Base-by-base conservation (phyloP, 2,329 filamentous ascomycete genomes). In the Paraconiothyrium sp. region DNA sequence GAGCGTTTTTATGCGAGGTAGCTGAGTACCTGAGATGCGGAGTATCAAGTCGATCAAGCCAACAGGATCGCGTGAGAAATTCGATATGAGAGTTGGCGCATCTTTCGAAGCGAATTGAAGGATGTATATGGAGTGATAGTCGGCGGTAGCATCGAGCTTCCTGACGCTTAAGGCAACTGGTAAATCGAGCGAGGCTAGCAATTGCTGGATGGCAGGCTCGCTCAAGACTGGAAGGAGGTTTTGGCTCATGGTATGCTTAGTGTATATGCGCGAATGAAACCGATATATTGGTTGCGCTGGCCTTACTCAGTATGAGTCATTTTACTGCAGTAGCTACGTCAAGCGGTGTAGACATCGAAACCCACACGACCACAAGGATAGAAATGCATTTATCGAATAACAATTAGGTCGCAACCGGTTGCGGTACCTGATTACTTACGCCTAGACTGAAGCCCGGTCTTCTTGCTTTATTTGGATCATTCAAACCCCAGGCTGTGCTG, bases 401-500 rank as follows among this genome's bases (percentile, higher is more conserved):
- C 27, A 22, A 35, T 54, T 43, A 59, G 16, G 49, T 54, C 47
- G 57, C 57, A 30, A 59, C 57, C 20, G 43, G 49, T 22, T 59
- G 57, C 30, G 41, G 50, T n/a, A 20, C 49, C 41, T 59, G 41
- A 43, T 59, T 59, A 50, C 35, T 59, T 11, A 41, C 47, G n/a
- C 50, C 57, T 22, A 54, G 22, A 30, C 57, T 59, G 27, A 59
- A 59, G n/a, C 49, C 49, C 7, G 57, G 57, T 32, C 50, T 47
- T 52, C 34, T 59, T n/a, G 57, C n/a, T 27, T 24, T 20, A 48
- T 43, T 54, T 13, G 57, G 50, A 43, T 59, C 57, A 22, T 59
- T 59, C 34, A 59, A 35, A 2, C 57, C 57, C 57, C 57, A 59
- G 8, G 75, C 74, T 71, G 77, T 64, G 72, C 73, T 22, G 65